Percentiles rank a stretch among this genome's conserved stretches.
These are phyloP conservation scores for Kodamaea sagamina DNA, from an alignment of 805 yeast species.

Conservation along the genomic window DNA sequence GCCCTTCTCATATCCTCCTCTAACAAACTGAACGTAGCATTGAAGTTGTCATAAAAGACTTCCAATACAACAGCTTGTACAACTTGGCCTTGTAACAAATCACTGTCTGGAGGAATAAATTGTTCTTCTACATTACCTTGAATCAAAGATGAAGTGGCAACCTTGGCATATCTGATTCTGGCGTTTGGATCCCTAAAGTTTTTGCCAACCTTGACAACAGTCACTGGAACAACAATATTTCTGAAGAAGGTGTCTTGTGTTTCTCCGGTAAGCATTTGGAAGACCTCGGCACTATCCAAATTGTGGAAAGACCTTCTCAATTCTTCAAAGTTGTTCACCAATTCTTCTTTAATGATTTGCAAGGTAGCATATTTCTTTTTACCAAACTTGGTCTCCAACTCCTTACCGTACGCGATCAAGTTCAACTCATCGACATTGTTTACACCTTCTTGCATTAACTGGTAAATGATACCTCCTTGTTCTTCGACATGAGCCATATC, in stretches of 20 bases:
- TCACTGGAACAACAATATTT: conserved; percentile 76
- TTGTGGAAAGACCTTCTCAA: conserved; percentile 70
- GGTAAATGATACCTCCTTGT: conserved; percentile 78
- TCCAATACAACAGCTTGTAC: conserved; percentile 77
- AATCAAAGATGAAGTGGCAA: conserved; percentile 42
- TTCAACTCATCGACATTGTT: conserved; percentile 81
- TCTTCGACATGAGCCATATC: conserved; percentile 78
- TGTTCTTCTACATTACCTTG: conserved; percentile 48
- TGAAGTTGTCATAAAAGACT: conserved; percentile 72
- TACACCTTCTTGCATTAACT: conserved; percentile 69
- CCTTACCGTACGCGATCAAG: conserved; percentile 89
- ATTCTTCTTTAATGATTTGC: conserved; percentile 82
- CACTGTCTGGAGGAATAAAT: conserved; percentile 47
- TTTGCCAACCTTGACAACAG: conserved; percentile 68
- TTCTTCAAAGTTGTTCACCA: conserved; percentile 86
- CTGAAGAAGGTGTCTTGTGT: conserved; percentile 63
- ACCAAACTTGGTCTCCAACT: conserved; percentile 71
- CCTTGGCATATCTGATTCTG: conserved; percentile 43
- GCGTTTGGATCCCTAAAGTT: conserved; percentile 53
- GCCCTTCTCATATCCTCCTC: conserved; percentile 65
- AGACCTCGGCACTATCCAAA: conserved; percentile 69
- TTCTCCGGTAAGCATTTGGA: conserved; percentile 89
- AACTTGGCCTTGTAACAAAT: conserved; percentile 66
- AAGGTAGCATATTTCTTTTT: conserved; percentile 76
- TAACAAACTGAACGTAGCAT: conserved; percentile 71